Evolutionary conservation across 768 basidiomycete genomes (phyloP), one percentile per base, ranked within the genome.

Genomic region (Pholiota conissans): DNA sequence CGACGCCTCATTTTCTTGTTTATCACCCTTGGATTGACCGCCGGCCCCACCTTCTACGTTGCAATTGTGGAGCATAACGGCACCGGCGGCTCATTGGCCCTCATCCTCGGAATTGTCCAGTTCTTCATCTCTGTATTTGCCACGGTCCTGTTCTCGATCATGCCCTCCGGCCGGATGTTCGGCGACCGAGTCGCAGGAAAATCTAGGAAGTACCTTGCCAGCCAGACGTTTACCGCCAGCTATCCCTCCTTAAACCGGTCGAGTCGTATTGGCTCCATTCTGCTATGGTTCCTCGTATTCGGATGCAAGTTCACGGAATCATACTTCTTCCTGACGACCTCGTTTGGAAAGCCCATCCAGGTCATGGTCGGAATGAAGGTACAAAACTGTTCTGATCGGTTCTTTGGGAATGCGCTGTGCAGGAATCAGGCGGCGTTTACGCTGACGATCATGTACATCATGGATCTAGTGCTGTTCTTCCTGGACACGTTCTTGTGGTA

Each of bases 401-500:
- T 84, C 72, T 94, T 98, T 60, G 95, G 95, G 14, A 79, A 80
- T 64, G 79, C 77, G 8, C 83, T 99, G 14, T 99, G 97, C 75
- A 77, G 79, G 48, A 95, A 98, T 71, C 97, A 99, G 64, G 91
- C 95, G 1, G 92, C 91, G 3, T 98, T 98, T 74, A 90, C 96
- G 8, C 74, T 99, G 69, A 86, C 97, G 55, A 90, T 98, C 79
- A 99, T 98, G 96, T 98, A 95, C 70, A 77, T 97, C 79, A 98
- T 98, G 96, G 97, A 98, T 69, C 76, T 99, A 47, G 86, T 90
- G 51, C 84, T 99, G 45, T 99, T 93, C 84, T 99, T 98, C 84
- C 80, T 99, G 73, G 97, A 99, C 77, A 99, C 97, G 6, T 99
- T 98, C 89, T 76, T 99, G 28, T 99, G 97, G 97, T 99, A 95